Evolutionary conservation across 2,329 filamentous ascomycete species (phyloP), one percentile per base, ranked within the genome.

Genomic region (Fonsecaea multimorphosa): DNA sequence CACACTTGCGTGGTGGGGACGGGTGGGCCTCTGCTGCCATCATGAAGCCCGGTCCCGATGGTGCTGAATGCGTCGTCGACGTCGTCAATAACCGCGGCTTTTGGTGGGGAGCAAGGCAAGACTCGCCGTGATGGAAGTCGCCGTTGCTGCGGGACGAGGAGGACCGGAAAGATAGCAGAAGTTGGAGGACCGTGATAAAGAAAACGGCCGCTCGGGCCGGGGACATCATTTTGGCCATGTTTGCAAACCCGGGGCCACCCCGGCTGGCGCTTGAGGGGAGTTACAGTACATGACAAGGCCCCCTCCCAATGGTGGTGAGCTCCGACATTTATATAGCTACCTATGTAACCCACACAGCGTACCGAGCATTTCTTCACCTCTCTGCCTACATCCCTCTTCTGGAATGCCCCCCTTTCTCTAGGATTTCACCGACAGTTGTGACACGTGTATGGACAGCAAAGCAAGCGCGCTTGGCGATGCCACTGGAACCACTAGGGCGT

Each of bases 1-100:
- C 29, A 32, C 32, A 44, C 29, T 24, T 3, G 14, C 8, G 29
- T 31, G 29, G 29, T 3, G 49, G 49, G 11, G 22, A 54, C 1
- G 59, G 59, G 14, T 62, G 59, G 22, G 59, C 59, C 8, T 62
- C 52, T 34, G 59, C 59, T 22, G 59, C 59, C 59, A 62, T 62
- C 29, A 55, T 62, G 31, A 53, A 19, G 8, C 58, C 29, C 31
- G n/a, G 34, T 49, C 44, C 44, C 11, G 22, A 7, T 49, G 44
- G 44, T 14, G 19, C 44, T 49, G 44, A 27, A 49, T 24, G 19
- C 22, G 8, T 24, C 44, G 44, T 24, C 44, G 22, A n/a, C 52
- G 19, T 24, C 44, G 44, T 24, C 44, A 14, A 14, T 27, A 32
- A 54, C 4, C 52, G 27, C 16, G 52, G 22, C 12, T 34, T n/a